Evolutionary conservation across 345 rosid species (phyloP).

Genomic region (Gossypium ekmanianum): DNA sequence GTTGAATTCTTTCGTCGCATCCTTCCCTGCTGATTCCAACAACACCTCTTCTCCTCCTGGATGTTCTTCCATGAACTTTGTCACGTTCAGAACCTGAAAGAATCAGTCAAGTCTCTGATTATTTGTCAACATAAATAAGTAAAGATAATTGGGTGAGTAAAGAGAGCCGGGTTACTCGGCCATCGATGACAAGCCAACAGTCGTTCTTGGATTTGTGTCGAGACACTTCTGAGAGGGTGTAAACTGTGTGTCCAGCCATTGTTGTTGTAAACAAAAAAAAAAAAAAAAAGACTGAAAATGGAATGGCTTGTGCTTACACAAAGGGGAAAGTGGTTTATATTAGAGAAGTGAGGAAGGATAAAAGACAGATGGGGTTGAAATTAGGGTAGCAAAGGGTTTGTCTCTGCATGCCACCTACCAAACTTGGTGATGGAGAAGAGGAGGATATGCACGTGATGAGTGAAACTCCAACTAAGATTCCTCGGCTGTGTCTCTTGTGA

Average conservation of each 20-base stretch:
- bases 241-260: conserved; percentile 26
- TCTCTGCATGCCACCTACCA: no score
- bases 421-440: no score
- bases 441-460: neutral
- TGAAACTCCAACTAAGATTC: neutral
- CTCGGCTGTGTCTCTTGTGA: no score
- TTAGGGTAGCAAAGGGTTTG: no score
- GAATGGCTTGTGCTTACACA: neutral
- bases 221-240: conserved; percentile 43
- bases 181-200: conserved; percentile 39
- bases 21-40: conserved; percentile 52
- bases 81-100: conserved; percentile 44
- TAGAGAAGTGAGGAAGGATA: neutral
- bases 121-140: neutral
- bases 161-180: conserved; percentile 8
- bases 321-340: neutral
- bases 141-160: neutral
- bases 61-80: conserved; percentile 54
- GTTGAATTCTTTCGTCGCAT: conserved; percentile 44
- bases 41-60: conserved; percentile 67
- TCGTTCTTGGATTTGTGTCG: conserved; percentile 50
- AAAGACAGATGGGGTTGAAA: no score
- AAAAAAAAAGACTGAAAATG: neutral
- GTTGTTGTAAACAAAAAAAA: neutral
- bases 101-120: neutral